Percentiles rank a stretch among this genome's conserved stretches.
Evolutionary conservation across 371 early-diverging fungal species (phyloP).

Genomic region (Mortierella sp.): DNA sequence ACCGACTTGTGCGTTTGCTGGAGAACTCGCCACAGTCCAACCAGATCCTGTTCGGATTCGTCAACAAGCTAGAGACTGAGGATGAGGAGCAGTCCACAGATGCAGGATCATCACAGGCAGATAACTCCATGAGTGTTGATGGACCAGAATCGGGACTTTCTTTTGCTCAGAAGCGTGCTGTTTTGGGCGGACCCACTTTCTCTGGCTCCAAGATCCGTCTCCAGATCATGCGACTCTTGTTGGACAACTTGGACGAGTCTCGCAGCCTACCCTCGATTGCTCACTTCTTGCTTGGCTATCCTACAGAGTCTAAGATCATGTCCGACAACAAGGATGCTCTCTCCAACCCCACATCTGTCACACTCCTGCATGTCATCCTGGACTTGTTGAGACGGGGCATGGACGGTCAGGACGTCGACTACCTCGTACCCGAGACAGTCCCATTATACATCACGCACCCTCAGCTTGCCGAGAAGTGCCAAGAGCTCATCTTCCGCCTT

Average conservation of each 20-base stretch:
- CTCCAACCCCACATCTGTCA: slow-evolving; percentile 53
- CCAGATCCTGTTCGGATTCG: slow-evolving; percentile 83
- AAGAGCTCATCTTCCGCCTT: slow-evolving; percentile 85
- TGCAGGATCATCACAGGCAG: slow-evolving; percentile 33
- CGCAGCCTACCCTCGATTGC: slow-evolving; percentile 78
- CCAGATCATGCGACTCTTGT: slow-evolving; percentile 79
- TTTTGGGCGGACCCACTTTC: slow-evolving; percentile 35
- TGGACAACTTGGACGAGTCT: slow-evolving; percentile 68
- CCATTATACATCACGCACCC: slow-evolving; percentile 82
- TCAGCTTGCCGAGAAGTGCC: slow-evolving; percentile 88
- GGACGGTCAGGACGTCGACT: slow-evolving; percentile 41
- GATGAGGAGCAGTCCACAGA: slow-evolving; percentile 56
- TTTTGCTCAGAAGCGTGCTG: slow-evolving; percentile 25
- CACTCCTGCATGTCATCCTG: slow-evolving; percentile 81
- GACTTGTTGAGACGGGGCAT: slow-evolving; percentile 74
- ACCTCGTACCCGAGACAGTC: slow-evolving; percentile 17
- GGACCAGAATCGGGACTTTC: slow-evolving; percentile 26
- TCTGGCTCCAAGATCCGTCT: slow-evolving; percentile 71
- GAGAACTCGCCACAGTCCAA: slow-evolving; percentile 72
- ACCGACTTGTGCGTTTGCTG: slow-evolving; percentile 80
- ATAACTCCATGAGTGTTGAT: slow-evolving; percentile 36
- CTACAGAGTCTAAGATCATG: slow-evolving; percentile 60
- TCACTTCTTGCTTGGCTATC: slow-evolving; percentile 91
- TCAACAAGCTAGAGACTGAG: slow-evolving; percentile 77
- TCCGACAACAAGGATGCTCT: slow-evolving; percentile 64